phyloP scores from a whole-genome alignment of 1,139 yeast species.

The Yamadazyma blattariae region DNA sequence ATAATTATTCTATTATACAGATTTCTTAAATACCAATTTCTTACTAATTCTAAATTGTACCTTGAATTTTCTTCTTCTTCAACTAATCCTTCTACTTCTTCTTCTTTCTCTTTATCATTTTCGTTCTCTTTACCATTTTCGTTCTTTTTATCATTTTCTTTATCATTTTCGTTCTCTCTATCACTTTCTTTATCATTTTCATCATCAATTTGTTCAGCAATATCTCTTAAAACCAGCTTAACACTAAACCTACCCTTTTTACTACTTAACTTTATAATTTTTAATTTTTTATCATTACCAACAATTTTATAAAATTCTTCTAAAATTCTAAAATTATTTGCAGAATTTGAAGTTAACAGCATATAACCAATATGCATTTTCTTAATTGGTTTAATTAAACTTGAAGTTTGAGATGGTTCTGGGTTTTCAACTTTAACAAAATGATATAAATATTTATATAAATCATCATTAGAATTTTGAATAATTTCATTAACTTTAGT shows the following conservation, averaged over 20 bases:
- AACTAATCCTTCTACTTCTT: slow-evolving; percentile 6
- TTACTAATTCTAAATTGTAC: slow-evolving; percentile 53
- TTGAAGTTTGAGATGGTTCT: not conserved
- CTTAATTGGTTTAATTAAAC: slow-evolving; percentile 5
- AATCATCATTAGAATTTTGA: slow-evolving; percentile 39
- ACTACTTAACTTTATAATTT: slow-evolving; percentile 37
- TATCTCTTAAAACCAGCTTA: slow-evolving; percentile 36
- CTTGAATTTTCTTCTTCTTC: slow-evolving; percentile 22
- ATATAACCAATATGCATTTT: slow-evolving; percentile 44
- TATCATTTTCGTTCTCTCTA: not conserved
- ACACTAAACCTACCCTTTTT: slow-evolving; percentile 38
- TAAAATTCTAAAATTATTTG: slow-evolving; percentile 51
- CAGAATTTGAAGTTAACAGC: slow-evolving; percentile 53
- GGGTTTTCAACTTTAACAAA: slow-evolving; percentile 6
- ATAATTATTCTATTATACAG: slow-evolving; percentile 27
- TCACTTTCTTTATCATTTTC: slow-evolving; percentile 1
- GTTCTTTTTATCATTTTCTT: slow-evolving; percentile 7
- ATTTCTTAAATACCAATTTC: slow-evolving; percentile 38
- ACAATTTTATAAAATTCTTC: slow-evolving; percentile 34
- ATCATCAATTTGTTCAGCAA: slow-evolving; percentile 29
- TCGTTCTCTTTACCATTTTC: slow-evolving; percentile 12
- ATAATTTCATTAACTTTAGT: slow-evolving; percentile 13
- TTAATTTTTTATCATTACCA: slow-evolving; percentile 15
- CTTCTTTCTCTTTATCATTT: slow-evolving; percentile 5
- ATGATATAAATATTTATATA: slow-evolving; percentile 9